A percentile compares a stretch with the other conserved stretches of the same genome.
phyloP scores from a whole-genome alignment of 2,329 filamentous ascomycete species.

The Alternaria panax region DNA sequence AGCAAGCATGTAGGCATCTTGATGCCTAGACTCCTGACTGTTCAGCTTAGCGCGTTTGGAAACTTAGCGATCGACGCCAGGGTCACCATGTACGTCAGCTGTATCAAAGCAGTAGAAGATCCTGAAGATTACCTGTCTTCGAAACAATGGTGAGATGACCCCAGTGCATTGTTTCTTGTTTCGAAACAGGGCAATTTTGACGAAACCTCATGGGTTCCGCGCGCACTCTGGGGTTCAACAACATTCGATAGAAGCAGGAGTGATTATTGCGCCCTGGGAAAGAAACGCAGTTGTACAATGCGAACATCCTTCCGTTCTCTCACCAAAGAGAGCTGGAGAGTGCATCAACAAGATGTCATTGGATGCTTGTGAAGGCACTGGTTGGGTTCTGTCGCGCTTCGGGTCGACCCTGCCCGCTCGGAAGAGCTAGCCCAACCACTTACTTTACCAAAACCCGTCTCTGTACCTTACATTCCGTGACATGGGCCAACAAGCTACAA shows the following conservation, averaged over 20 bases:
- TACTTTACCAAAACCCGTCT: background rate
- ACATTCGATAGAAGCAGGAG: background rate
- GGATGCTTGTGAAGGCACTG: background rate
- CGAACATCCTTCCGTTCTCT: background rate
- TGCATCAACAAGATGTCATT: background rate
- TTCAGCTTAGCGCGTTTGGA: slow-evolving; percentile 2
- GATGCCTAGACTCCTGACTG: slow-evolving; percentile 1
- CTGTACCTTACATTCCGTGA: background rate
- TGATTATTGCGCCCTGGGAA: background rate
- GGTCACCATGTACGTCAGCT: slow-evolving; percentile 7
- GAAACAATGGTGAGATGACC: slow-evolving; percentile 16
- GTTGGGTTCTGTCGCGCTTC: background rate
- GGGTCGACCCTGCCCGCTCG: background rate
- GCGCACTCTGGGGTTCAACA: background rate
- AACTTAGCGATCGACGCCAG: slow-evolving; percentile 1
- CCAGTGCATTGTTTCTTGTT: slow-evolving; percentile 12
- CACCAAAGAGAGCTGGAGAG: background rate
- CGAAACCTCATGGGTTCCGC: slow-evolving; percentile 6
- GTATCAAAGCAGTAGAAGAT: background rate
- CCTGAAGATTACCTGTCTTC: slow-evolving; percentile 1
- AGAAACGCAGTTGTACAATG: background rate
- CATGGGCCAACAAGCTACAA: background rate
- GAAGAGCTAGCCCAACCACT: background rate
- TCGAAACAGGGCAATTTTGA: slow-evolving; percentile 11
- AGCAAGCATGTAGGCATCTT: slow-evolving; percentile 7